Base-by-base conservation (phyloP, 2,329 filamentous ascomycete species). In the Pestalotiopsis fici region DNA sequence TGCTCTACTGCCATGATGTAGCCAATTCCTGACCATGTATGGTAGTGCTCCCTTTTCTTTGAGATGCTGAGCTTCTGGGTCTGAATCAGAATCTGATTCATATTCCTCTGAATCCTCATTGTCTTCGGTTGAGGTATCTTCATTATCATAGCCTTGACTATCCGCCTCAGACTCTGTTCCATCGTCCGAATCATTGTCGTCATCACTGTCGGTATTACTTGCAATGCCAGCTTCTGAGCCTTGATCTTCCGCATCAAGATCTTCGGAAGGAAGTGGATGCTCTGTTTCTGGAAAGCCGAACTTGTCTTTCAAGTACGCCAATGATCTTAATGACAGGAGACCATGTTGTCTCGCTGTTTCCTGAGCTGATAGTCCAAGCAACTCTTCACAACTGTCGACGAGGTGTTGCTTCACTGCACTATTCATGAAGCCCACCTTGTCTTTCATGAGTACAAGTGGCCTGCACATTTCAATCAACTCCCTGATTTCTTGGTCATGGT, bases 281-380 rank as follows among this genome's bases (percentile, higher is more conserved):
- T 71, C 71, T n/a, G 65, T 65, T 3, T 68, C 64, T 12, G 73
- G 72, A 23, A 77, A 79, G 59, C 76, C 71, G 12, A 81, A 78
- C 0, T 55, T 65, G 3, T 80, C 77, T 47, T 78, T 77, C 9
- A 83, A 63, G 35, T 82, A 79, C 2, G 77, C 74, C 64, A 82
- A 80, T 0, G 77, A 77, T 11, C 81, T 74, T 4, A 81, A 72
- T 2, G 78, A 77, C 3, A 83, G 70, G 2, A 83, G 77, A 2
- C 81, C 81, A n/a, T 83, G 80, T 50, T 83, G 81, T 70, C 79
- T 77, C 63, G 78, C 81, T 15, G 76, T 78, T 13, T 79, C 81
- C 50, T 82, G 79, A 0, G 73, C 68, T 0, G 79, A 79, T 54
- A 82, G 73, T 0, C 77, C 77, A 2, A 83, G 73, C 4, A 76